Conservation (phyloP, 805 yeast genomes). For the Peterozyma xylosa region DNA sequence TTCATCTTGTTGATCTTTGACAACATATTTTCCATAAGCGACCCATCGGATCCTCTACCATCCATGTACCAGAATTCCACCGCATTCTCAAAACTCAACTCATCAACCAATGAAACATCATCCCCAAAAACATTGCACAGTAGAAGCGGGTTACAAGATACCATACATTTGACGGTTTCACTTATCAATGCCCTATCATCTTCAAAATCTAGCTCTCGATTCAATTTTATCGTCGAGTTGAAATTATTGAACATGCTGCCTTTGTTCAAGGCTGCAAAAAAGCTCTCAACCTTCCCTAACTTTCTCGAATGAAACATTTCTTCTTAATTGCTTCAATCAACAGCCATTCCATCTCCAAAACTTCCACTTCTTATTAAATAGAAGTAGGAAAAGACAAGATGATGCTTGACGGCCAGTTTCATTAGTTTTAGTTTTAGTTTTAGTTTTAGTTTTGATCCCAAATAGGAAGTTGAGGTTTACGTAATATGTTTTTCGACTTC, state of each 20-base stretch:
- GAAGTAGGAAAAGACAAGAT: too few relatives aligned
- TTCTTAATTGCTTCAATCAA: too few relatives aligned
- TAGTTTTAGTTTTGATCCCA: too few relatives aligned
- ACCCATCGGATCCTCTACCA: not conserved
- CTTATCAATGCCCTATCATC: not conserved
- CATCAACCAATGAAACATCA: not conserved
- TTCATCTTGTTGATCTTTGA: not conserved
- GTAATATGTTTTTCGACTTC: too few relatives aligned
- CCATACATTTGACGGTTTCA: not conserved
- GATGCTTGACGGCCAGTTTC: too few relatives aligned
- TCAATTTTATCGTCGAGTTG: not conserved
- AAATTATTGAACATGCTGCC: conserved; percentile 2
- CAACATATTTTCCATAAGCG: not conserved
- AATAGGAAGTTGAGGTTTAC: too few relatives aligned
- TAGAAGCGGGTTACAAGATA: not conserved
- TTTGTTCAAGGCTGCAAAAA: conserved; percentile 2
- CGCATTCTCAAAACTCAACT: not conserved
- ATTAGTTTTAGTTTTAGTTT: too few relatives aligned
- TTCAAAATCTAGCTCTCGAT: not conserved
- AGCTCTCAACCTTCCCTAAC: conserved; percentile 5
- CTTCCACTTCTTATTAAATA: too few relatives aligned
- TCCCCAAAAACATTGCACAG: conserved; percentile 1
- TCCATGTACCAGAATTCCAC: conserved; percentile 3
- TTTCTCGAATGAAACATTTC: too few relatives aligned
- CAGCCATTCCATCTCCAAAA: too few relatives aligned